Percentiles rank a stretch among this genome's conserved stretches.
Evolutionary conservation across 2,329 filamentous ascomycete genomes (phyloP).

Genomic region (Furcasterigmium sp.): DNA sequence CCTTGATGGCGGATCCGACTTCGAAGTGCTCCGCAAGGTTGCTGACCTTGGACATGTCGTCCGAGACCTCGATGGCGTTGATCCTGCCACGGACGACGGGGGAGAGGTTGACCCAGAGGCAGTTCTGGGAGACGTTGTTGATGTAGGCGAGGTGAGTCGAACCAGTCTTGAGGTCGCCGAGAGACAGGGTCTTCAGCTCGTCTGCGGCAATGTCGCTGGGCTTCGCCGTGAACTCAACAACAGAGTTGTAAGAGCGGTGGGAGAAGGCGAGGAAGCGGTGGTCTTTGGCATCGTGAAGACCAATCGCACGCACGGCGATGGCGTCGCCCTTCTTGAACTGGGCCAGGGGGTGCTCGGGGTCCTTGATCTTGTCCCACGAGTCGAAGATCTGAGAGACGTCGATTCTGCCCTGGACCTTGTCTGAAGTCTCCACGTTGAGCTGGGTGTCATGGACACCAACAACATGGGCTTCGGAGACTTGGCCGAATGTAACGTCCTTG

Average conservation of each 20-base stretch:
- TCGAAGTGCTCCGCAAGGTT: constrained; percentile 79
- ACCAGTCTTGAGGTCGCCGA: constrained; percentile 69
- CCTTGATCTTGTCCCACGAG: constrained; percentile 76
- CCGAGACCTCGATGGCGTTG: constrained; percentile 75
- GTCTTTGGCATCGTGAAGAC: constrained; percentile 83
- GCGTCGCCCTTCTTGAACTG: constrained; percentile 68
- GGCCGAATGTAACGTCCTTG: constrained; percentile 71
- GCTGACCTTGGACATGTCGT: constrained; percentile 74
- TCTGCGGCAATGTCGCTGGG: constrained; percentile 54
- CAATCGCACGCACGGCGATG: constrained; percentile 72
- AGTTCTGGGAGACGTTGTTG: constrained; percentile 79
- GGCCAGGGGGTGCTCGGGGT: constrained; percentile 74
- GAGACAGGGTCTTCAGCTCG: constrained; percentile 47
- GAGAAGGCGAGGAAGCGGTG: constrained; percentile 89
- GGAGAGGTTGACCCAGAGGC: constrained; percentile 85
- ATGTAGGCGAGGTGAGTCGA: constrained; percentile 76
- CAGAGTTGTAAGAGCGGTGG: constrained; percentile 74
- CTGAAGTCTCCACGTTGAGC: constrained; percentile 82
- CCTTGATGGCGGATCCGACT: constrained; percentile 79
- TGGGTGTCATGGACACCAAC: constrained; percentile 87
- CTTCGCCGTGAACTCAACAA: constrained; percentile 85
- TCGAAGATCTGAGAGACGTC: constrained; percentile 91
- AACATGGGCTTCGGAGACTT: constrained; percentile 69
- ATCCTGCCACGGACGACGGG: constrained; percentile 84
- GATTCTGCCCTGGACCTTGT: constrained; percentile 86